phyloP scores from a whole-genome alignment of 768 basidiomycete genomes.

The Suillus luteus region DNA sequence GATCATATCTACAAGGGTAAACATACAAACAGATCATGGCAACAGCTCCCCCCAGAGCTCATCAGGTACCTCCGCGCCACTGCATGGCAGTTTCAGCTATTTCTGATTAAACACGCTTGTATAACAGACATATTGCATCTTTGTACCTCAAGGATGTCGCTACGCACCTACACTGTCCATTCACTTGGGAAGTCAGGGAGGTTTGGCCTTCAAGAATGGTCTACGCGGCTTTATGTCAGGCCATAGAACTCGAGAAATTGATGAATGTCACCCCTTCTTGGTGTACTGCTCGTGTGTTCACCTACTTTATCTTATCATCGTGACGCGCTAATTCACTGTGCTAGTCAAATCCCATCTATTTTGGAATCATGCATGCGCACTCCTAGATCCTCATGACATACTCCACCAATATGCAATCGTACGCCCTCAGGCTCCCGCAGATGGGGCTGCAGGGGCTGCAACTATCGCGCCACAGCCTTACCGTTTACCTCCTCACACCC shows the following conservation, averaged over 20 bases:
- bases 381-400: constrained; percentile 63
- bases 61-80: constrained; percentile 50
- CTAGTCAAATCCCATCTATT: constrained; percentile 71
- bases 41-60: constrained; percentile 61
- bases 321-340: constrained; percentile 17
- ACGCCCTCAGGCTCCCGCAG: constrained; percentile 37
- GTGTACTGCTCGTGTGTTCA: constrained; percentile 57
- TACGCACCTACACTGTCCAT: constrained; percentile 47
- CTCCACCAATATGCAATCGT: constrained; percentile 51
- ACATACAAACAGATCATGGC: constrained; percentile 57
- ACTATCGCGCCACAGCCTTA: constrained; percentile 36
- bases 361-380: constrained; percentile 64
- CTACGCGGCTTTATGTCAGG: constrained; percentile 64
- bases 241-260: constrained; percentile 56
- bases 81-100: constrained; percentile 18
- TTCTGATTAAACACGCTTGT: constrained; percentile 11
- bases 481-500: constrained; percentile 53
- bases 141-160: constrained; percentile 55
- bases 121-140: constrained; percentile 38
- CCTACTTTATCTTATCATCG: not conserved
- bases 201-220: constrained; percentile 65
- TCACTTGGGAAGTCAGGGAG: constrained; percentile 48
- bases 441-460: constrained; percentile 37
- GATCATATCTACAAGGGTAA: constrained; percentile 58
- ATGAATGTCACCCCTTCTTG: constrained; percentile 67